Evolutionary conservation across 352 stramenopile genomes (phyloP).

Genomic region (Blastocystis sp.): DNA sequence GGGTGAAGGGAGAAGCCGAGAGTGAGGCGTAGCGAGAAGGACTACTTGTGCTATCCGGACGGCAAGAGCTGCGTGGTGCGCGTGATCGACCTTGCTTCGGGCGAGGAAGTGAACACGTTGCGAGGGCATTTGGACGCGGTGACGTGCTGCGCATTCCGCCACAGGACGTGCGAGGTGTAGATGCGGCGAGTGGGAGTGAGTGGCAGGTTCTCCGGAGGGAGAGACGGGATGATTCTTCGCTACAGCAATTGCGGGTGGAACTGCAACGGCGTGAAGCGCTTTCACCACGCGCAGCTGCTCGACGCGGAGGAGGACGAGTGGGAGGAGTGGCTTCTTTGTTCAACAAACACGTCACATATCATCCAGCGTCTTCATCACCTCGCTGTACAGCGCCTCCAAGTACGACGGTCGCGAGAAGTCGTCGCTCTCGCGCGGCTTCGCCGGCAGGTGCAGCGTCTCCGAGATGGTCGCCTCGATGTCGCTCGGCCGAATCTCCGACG

Average conservation of each 20-base stretch:
- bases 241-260: constrained; percentile 9
- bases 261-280: not conserved
- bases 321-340: constrained; percentile 42
- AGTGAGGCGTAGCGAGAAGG: not conserved
- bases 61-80: not conserved
- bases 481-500: constrained; percentile 30
- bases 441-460: not conserved
- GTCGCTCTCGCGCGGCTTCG: not conserved
- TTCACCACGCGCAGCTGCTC: not conserved
- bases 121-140: constrained; percentile 32
- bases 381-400: constrained; percentile 29
- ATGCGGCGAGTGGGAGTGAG: not conserved
- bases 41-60: constrained; percentile 36
- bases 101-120: constrained; percentile 12
- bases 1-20: not conserved
- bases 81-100: not conserved
- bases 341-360: constrained; percentile 21
- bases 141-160: constrained; percentile 39
- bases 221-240: constrained; percentile 38
- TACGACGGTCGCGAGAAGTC: not conserved
- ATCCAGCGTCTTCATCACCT: constrained; percentile 13
- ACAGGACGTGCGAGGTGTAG: constrained; percentile 20
- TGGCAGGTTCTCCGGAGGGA: constrained; percentile 40
- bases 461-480: not conserved
- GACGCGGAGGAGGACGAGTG: not conserved